Base-by-base conservation (phyloP, 495 filamentous ascomycete genomes). In the Xylaria intraflava region DNA sequence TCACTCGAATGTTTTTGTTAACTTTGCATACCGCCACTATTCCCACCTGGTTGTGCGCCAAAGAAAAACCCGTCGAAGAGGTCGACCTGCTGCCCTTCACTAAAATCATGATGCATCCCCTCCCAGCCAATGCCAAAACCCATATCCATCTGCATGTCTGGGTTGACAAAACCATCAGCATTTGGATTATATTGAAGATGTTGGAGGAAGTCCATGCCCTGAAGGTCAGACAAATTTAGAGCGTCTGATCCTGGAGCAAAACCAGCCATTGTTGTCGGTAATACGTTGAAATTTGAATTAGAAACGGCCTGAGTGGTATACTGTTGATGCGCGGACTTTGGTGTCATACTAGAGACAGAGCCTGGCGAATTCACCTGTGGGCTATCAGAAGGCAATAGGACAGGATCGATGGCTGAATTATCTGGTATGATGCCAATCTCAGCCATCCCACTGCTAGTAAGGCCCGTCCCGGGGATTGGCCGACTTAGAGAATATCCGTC, bases 41-140 rank as follows among this genome's bases (percentile, higher is more conserved):
- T 63, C 6, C 62, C 65, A 10, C 70, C 67, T 53, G 72, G 66
- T 58, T 70, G 71, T 9, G 73, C 75, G 1, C 90, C 90, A 72
- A 96, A 96, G 73, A 92, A 96, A 66, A 92, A 95, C 0, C 89
- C 90, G 68, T 94, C 88, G 66, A 95, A 87, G 26, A 95, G 68
- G 77, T 95, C 89, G 59, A 92, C 79, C 51, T 85, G 85, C 51
- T 79, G 76, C 22, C 85, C 87, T 45, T 92, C 89, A 53, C 80
- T 84, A 72, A 86, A 90, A 66, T 92, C 87, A 69, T 91, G 86
- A 61, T 86, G 82, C 58, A 82, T 74, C 20, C 85, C 87, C 38
- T 86, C 79, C 57, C 75, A 78, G 10, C 83, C 85, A 57, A 89
- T 74, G 19, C 86, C 86, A 59, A 90, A 87, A 0, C 87, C 87